Percentiles rank a stretch among this genome's conserved stretches.
Conservation (phyloP, 352 stramenopile genomes). For the Labyrinthula sp. region DNA sequence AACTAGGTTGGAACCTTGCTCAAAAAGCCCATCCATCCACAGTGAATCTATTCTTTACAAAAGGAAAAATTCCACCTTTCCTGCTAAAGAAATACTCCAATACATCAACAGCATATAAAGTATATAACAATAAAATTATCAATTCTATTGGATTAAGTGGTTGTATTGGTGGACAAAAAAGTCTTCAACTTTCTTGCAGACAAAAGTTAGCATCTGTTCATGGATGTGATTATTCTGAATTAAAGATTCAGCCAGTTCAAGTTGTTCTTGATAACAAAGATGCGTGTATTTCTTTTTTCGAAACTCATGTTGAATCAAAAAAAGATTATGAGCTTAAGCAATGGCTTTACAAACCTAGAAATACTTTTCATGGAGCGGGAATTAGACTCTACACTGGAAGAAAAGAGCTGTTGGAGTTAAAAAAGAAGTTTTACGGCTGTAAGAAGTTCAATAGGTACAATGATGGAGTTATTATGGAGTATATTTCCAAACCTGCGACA, state of each 20-base stretch:
- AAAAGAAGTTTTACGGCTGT: no score
- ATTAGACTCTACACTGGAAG: constrained; percentile 9
- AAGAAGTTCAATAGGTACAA: neutral
- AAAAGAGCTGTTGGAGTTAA: constrained; percentile 1
- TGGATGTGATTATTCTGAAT: constrained; percentile 16
- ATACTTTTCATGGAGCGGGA: constrained; percentile 23
- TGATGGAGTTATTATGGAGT: constrained; percentile 24
- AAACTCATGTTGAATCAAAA: no score
- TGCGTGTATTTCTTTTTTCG: constrained; percentile 5
- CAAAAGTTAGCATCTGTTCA: neutral
- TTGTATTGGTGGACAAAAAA: constrained; percentile 23
- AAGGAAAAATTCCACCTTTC: constrained; percentile 2
- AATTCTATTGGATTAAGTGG: constrained; percentile 23
- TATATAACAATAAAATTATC: constrained; percentile 28
- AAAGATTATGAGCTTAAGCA: constrained; percentile 15
- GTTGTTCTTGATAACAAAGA: constrained; percentile 1
- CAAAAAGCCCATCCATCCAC: neutral
- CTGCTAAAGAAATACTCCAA: no score
- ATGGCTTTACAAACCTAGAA: constrained; percentile 27
- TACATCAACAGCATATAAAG: no score
- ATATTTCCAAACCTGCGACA: constrained; percentile 15
- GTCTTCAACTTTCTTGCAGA: constrained; percentile 9
- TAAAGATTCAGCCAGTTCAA: constrained; percentile 20
- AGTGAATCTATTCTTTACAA: constrained; percentile 11
- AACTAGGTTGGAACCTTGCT: constrained; percentile 5